Evolutionary conservation across 768 basidiomycete genomes (phyloP).

Genomic region (Lenzites betulinus): DNA sequence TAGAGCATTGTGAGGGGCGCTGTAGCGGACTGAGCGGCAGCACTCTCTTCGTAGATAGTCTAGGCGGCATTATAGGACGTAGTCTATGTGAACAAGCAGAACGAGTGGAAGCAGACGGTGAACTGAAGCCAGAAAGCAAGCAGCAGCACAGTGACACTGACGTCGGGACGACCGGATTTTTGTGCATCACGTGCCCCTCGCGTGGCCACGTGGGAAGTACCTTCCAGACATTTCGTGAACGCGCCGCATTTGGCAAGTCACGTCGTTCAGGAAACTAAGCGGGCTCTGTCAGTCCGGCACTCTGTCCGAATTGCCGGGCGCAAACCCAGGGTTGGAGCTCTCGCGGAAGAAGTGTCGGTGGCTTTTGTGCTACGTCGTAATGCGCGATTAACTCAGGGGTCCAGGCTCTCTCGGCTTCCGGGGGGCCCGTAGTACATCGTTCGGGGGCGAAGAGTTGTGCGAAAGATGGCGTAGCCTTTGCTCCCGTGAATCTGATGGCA

Average conservation of each 20-base stretch:
- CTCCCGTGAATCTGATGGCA: constrained; percentile 3
- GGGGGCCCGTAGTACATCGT: background rate
- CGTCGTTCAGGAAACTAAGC: background rate
- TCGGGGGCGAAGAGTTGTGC: background rate
- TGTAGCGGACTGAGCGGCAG: constrained; percentile 23
- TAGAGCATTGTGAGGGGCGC: background rate
- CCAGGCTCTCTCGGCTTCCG: background rate
- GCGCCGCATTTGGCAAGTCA: constrained; percentile 12
- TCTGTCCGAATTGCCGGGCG: background rate
- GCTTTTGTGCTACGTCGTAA: background rate
- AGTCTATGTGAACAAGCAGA: constrained; percentile 14
- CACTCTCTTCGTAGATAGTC: constrained; percentile 37
- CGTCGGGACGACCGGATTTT: constrained; percentile 21
- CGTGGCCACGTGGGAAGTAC: constrained; percentile 7
- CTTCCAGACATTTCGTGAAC: constrained; percentile 20
- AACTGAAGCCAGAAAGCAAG: background rate
- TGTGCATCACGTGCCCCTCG: constrained; percentile 9
- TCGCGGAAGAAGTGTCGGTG: constrained; percentile 15
- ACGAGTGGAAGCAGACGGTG: background rate
- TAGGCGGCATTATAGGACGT: constrained; percentile 34
- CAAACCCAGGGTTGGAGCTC: background rate
- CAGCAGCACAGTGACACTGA: constrained; percentile 2
- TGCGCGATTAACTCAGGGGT: background rate
- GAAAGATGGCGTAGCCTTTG: background rate
- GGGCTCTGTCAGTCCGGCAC: background rate